Conservation (phyloP, 768 basidiomycete species). For the Amanita molliuscula region DNA sequence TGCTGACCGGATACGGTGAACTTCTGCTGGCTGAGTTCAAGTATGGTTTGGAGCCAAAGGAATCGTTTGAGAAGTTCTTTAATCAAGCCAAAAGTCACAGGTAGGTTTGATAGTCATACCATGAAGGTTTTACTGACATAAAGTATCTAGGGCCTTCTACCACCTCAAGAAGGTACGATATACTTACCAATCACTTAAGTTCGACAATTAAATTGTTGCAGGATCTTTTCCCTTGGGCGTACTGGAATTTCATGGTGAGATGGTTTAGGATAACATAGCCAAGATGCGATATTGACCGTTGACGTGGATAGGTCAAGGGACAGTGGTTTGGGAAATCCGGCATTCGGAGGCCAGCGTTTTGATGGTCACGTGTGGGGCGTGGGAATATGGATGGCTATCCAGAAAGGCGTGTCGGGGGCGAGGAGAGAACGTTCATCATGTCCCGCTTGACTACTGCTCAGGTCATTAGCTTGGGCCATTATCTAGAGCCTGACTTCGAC, state of each 20-base stretch:
- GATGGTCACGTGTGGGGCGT: slow-evolving; percentile 2
- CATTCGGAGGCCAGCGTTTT: slow-evolving; percentile 20
- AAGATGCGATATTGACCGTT: slow-evolving; percentile 16
- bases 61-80: slow-evolving; percentile 62
- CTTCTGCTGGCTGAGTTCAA: slow-evolving; percentile 90
- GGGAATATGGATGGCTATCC: slow-evolving; percentile 4
- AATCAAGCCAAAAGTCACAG: slow-evolving; percentile 72
- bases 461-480: slow-evolving; percentile 64
- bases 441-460: slow-evolving; percentile 73
- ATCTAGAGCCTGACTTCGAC: slow-evolving; percentile 73
- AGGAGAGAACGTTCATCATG: slow-evolving; percentile 30
- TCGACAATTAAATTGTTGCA: slow-evolving; percentile 14
- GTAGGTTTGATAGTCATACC: slow-evolving; percentile 26
- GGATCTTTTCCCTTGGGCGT: slow-evolving; percentile 65
- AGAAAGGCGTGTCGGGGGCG: neutral
- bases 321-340: slow-evolving; percentile 34
- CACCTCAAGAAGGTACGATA: slow-evolving; percentile 68
- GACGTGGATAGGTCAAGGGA: slow-evolving; percentile 33
- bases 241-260: slow-evolving; percentile 67
- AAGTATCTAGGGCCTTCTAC: slow-evolving; percentile 55
- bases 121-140: slow-evolving; percentile 4
- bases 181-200: neutral
- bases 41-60: slow-evolving; percentile 82
- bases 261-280: slow-evolving; percentile 8
- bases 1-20: slow-evolving; percentile 74